Evolutionary conservation across 208 protist species (phyloP).

Genomic region (Porcisia hertigi): DNA sequence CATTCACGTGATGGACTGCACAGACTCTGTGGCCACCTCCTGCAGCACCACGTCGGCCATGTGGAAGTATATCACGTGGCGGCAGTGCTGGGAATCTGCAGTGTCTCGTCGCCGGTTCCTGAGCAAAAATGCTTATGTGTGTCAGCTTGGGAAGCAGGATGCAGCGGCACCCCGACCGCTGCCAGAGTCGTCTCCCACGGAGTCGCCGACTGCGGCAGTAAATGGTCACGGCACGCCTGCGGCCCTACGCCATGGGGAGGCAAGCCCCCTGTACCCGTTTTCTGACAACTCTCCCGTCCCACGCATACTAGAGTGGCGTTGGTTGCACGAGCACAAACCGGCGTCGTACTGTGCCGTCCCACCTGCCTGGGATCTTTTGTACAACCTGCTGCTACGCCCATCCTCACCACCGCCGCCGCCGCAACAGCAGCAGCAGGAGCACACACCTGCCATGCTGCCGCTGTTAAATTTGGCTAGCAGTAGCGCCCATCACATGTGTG

Average conservation of each 20-base stretch:
- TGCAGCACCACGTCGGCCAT: background rate
- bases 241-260: background rate
- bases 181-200: background rate
- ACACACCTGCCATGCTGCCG: slow-evolving; percentile 9
- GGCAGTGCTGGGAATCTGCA: slow-evolving; percentile 28
- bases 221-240: background rate
- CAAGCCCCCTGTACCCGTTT: slow-evolving; percentile 6
- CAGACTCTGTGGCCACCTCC: background rate
- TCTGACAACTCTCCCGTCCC: background rate
- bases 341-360: slow-evolving; percentile 26
- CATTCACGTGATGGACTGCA: slow-evolving; percentile 14
- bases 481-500: background rate
- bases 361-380: slow-evolving; percentile 22
- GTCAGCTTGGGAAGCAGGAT: background rate
- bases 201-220: background rate
- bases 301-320: slow-evolving; percentile 9
- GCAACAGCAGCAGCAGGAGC: too few species aligned
- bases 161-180: background rate
- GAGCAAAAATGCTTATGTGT: slow-evolving; percentile 12
- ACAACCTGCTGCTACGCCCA: slow-evolving; percentile 16
- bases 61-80: slow-evolving; percentile 28
- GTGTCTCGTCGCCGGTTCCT: slow-evolving; percentile 14
- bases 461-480: background rate
- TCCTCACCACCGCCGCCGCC: background rate
- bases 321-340: slow-evolving; percentile 12